These are phyloP conservation scores for Cryphonectria nitschkei DNA, from an alignment of 2,329 filamentous ascomycete genomes.

Conservation along the genomic window DNA sequence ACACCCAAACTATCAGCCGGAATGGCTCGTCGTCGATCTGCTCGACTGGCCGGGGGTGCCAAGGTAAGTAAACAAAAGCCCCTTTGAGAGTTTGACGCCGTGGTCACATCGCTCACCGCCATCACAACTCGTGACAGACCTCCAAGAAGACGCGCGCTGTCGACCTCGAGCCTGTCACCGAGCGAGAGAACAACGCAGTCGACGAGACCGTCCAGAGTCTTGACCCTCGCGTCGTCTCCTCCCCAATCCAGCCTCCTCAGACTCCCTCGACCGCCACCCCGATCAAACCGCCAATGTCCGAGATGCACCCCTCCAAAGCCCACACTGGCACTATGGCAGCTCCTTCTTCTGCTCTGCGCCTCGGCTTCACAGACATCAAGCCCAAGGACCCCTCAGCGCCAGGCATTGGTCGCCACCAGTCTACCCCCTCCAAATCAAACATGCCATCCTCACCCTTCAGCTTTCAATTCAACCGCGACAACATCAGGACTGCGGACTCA, in stretches of 20 bases:
- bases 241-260: constrained; percentile 40
- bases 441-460: constrained; percentile 64
- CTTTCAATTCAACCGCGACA: constrained; percentile 63
- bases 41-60: constrained; percentile 25
- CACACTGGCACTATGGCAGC: constrained; percentile 72
- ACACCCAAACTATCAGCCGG: constrained; percentile 2
- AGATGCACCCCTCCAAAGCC: constrained; percentile 90
- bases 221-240: constrained; percentile 40
- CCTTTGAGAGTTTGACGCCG: constrained; percentile 1
- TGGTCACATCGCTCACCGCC: constrained; percentile 24
- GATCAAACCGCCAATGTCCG: constrained; percentile 71
- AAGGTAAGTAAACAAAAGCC: constrained; percentile 29
- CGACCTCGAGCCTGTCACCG: constrained; percentile 47
- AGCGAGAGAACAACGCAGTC: constrained; percentile 45
- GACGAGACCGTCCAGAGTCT: constrained; percentile 36
- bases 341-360: constrained; percentile 76
- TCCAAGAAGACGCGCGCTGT: constrained; percentile 28
- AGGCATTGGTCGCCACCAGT: constrained; percentile 45
- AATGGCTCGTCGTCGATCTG: constrained; percentile 30
- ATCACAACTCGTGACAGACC: constrained; percentile 27
- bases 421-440: constrained; percentile 66
- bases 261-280: constrained; percentile 69
- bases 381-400: constrained; percentile 51
- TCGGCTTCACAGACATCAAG: constrained; percentile 81
- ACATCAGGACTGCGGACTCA: constrained; percentile 41